A percentile compares a stretch with the other conserved stretches of the same genome.
Conservation (phyloP, 1,284 basidiomycete species). For the Naganishia albida region DNA sequence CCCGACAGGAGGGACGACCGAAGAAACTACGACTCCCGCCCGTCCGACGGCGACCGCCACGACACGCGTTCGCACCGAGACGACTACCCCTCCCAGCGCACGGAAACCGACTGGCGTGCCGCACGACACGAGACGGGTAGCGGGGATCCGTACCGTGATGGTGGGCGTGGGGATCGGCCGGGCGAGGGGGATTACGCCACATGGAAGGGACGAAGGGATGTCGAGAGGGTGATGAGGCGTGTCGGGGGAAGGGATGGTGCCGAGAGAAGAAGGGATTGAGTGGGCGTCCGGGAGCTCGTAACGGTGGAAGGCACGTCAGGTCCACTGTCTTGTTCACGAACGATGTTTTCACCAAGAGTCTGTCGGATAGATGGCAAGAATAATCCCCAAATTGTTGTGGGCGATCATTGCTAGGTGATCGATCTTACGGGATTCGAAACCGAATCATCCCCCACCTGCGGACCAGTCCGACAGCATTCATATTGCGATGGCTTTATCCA, state of each 20-base stretch:
- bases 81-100: background rate
- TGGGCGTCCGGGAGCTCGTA: background rate
- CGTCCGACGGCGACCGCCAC: background rate
- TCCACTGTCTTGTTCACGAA: too few species aligned
- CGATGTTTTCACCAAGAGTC: too few species aligned
- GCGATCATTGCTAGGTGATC: too few species aligned
- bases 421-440: too few species aligned
- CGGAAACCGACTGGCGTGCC: background rate
- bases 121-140: background rate
- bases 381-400: too few species aligned
- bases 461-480: too few species aligned
- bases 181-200: conserved; percentile 20
- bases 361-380: too few species aligned
- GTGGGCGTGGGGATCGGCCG: background rate
- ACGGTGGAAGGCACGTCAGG: too few species aligned
- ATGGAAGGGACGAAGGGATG: conserved; percentile 17
- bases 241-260: conserved; percentile 1
- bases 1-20: background rate
- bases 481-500: too few species aligned
- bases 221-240: conserved; percentile 22
- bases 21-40: too few species aligned
- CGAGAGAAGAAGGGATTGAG: background rate
- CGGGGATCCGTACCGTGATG: background rate
- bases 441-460: too few species aligned
- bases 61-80: background rate